A percentile compares a stretch with the other conserved stretches of the same genome.
These are phyloP conservation scores for Tillandsia fasciculata DNA, from an alignment of 176 grass and related monocot genomes.

Conservation along the genomic window DNA sequence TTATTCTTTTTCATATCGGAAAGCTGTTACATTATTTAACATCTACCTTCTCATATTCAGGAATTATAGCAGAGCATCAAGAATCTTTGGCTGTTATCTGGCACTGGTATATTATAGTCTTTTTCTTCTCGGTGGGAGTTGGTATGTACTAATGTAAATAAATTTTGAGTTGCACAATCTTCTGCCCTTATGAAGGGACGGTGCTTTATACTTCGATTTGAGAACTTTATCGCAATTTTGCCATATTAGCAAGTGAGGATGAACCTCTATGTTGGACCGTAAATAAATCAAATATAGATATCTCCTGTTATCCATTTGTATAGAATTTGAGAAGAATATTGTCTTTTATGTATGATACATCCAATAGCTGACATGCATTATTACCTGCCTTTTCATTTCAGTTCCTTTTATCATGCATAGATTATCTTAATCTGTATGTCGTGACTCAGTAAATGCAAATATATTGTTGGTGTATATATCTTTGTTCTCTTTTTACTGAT, in stretches of 20 bases:
- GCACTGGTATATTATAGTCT: background rate
- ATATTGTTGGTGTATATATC: too few relatives aligned
- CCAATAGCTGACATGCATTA: too few relatives aligned
- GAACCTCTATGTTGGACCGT: background rate
- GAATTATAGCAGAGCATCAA: background rate
- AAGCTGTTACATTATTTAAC: background rate
- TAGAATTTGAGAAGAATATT: too few relatives aligned
- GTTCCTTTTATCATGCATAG: too few relatives aligned
- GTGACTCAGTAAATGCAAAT: too few relatives aligned
- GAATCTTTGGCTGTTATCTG: background rate
- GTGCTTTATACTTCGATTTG: background rate
- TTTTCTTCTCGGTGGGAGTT: background rate
- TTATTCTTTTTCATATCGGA: background rate
- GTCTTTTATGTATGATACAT: too few relatives aligned
- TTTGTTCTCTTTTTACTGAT: too few relatives aligned
- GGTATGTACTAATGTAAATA: background rate
- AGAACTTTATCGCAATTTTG: background rate
- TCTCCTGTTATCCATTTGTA: too few relatives aligned
- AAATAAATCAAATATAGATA: too few relatives aligned
- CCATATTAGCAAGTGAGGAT: background rate
- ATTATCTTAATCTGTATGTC: too few relatives aligned
- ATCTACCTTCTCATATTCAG: background rate
- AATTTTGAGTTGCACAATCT: background rate
- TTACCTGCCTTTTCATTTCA: too few relatives aligned
- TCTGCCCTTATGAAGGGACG: background rate